Evolutionary conservation across 2,329 filamentous ascomycete genomes (phyloP).

Genomic region (Aspergillus sp.): DNA sequence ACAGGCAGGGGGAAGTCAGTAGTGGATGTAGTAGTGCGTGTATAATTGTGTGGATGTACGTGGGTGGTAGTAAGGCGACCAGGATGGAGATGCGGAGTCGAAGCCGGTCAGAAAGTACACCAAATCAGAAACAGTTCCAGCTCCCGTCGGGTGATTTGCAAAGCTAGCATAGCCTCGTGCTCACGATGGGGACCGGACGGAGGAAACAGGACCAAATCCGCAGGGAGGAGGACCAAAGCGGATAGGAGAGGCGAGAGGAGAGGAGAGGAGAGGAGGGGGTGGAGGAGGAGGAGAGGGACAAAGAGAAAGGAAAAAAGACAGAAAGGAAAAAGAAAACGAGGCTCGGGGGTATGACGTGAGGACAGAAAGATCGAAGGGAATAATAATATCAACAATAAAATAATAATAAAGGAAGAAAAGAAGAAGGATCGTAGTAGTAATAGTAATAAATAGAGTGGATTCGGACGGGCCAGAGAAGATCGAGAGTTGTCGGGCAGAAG

Average conservation of each 20-base stretch:
- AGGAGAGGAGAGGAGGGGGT: constrained; percentile 8
- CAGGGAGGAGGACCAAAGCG: constrained; percentile 8
- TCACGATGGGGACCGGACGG: constrained; percentile 15
- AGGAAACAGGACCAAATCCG: constrained; percentile 10
- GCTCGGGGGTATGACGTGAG: constrained; percentile 17
- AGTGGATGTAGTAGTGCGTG: constrained; percentile 1
- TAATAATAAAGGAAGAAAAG: constrained; percentile 4
- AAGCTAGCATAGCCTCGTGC: constrained; percentile 29
- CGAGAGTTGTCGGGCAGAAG: too few species aligned
- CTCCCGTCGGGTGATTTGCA: constrained; percentile 27
- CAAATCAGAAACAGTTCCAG: constrained; percentile 22
- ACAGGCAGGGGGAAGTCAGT: constrained; percentile 7
- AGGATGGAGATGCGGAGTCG: constrained; percentile 22
- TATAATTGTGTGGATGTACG: constrained; percentile 9
- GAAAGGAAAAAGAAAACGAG: constrained; percentile 8
- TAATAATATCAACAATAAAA: constrained; percentile 7
- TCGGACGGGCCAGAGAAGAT: too few species aligned
- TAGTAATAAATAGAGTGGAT: too few species aligned
- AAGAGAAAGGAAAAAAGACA: constrained; percentile 5
- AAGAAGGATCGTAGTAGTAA: background rate
- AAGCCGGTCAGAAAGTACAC: constrained; percentile 15
- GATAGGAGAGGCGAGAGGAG: constrained; percentile 10
- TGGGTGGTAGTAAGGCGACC: constrained; percentile 11
- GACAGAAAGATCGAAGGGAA: constrained; percentile 14
- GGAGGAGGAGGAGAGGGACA: constrained; percentile 9